Percentiles rank a stretch among this genome's conserved stretches.
phyloP scores from a whole-genome alignment of 192 early-diverging fungal species.

The Podochytrium sp. region DNA sequence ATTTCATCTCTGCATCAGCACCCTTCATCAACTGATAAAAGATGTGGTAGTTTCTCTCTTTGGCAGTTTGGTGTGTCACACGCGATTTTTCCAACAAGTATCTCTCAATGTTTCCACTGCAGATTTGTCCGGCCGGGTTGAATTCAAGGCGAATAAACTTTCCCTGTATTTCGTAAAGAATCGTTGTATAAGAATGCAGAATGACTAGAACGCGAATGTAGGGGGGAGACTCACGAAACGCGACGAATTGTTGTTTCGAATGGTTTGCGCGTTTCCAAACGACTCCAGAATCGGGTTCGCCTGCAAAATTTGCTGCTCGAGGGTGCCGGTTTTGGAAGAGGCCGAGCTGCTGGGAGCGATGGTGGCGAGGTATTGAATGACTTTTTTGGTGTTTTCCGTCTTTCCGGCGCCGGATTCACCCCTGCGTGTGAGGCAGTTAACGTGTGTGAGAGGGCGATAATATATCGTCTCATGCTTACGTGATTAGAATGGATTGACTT shows the following conservation, averaged over 20 bases:
- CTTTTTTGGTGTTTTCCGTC: conserved; percentile 99
- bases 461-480: conserved; percentile 52
- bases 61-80: conserved; percentile 87
- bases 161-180: conserved; percentile 51
- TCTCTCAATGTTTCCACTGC: conserved; percentile 95
- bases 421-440: conserved; percentile 35
- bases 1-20: conserved; percentile 70
- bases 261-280: conserved; percentile 98
- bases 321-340: conserved; percentile 46
- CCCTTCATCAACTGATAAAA: conserved; percentile 98
- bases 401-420: conserved; percentile 99
- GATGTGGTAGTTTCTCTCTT: conserved; percentile 96
- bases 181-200: conserved; percentile 7
- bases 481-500: conserved; percentile 97
- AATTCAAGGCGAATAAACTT: conserved; percentile 99
- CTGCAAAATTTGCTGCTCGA: conserved; percentile 92
- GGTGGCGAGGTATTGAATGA: conserved; percentile 95
- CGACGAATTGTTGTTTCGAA: conserved; percentile 98
- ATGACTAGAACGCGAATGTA: background rate
- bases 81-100: conserved; percentile 98
- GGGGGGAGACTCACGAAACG: conserved; percentile 74
- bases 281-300: conserved; percentile 98
- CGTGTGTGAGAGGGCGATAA: background rate
- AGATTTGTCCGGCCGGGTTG: conserved; percentile 81
- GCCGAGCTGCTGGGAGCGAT: conserved; percentile 69